Conservation (phyloP, 2,329 filamentous ascomycete genomes). For the Teratosphaeria gauchensis region DNA sequence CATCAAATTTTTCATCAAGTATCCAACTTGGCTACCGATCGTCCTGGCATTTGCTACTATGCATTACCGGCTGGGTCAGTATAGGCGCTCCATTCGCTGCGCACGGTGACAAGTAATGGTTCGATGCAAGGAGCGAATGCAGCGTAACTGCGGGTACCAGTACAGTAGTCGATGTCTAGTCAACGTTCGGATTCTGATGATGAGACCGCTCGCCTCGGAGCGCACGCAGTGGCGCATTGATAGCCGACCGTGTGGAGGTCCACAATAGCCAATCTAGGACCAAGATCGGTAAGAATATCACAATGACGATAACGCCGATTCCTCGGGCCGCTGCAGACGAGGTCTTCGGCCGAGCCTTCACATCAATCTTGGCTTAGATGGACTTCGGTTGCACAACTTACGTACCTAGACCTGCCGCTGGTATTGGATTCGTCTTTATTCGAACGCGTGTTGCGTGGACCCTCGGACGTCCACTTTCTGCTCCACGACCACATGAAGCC, state of each 20-base stretch:
- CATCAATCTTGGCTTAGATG: neutral
- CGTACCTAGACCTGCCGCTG: neutral
- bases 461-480: neutral
- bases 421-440: neutral
- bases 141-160: too few species aligned
- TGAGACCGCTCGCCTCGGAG: too few species aligned
- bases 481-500: neutral
- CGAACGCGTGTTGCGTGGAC: neutral
- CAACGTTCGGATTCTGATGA: too few species aligned
- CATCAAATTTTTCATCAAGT: too few species aligned
- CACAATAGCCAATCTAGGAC: neutral
- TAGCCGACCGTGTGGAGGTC: neutral
- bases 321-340: neutral
- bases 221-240: too few species aligned
- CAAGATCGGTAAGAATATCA: neutral
- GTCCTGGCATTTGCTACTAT: too few species aligned
- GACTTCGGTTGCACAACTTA: neutral
- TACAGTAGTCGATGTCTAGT: too few species aligned
- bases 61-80: too few species aligned
- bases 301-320: neutral
- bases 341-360: neutral
- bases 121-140: too few species aligned
- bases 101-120: too few species aligned
- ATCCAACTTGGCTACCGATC: too few species aligned
- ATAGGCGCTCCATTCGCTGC: too few species aligned